Base-by-base conservation (phyloP, 2,329 filamentous ascomycete genomes). In the Coleophoma cylindrospora region DNA sequence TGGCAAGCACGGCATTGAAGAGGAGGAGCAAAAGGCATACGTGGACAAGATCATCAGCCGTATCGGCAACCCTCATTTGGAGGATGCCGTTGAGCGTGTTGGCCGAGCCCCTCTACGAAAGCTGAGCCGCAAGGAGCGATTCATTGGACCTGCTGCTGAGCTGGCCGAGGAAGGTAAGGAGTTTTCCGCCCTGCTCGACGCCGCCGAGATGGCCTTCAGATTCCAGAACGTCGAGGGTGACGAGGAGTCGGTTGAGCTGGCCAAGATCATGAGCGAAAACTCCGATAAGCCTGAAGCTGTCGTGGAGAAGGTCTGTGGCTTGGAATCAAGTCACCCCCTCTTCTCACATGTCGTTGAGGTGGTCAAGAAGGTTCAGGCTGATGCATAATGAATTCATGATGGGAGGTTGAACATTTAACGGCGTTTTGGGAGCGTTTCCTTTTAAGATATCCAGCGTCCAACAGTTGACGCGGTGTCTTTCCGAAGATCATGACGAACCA, bases 151-250 rank as follows among this genome's bases (percentile, higher is more conserved):
- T 5, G 92, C 94, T 43, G 83, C 89, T 10, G 87, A 95, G 72
- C 81, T 99, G 15, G 91, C 91, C 43, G 90, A 96, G 76, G 77
- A 80, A 53, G 90, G 83, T 52, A 77, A 89, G 70, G 79, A 81
- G 60, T 86, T 85, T 67, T 78, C 83, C 51, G 84, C 81, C 48
- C 79, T 99, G 32, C 75, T 97, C 48, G 86, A 86, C 51, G 88
- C 89, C 17, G 82, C 94, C 43, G 92, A 97, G 76, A 90, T 92
- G 83, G 86, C 89, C 7, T 86, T 99, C 68, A 89, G 87, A 56
- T 99, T 97, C 84, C 91, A 96, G 74, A 89, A 96, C 62, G 87
- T 96, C 50, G 82, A 91, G 61, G 91, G 84, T 12, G 94, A 99
- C 57, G 89, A 95, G 0, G 94, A 97, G 80, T 95, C 88, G 56